Conservation (phyloP, 2,329 filamentous ascomycete genomes). For the Botrytis deweyae region DNA sequence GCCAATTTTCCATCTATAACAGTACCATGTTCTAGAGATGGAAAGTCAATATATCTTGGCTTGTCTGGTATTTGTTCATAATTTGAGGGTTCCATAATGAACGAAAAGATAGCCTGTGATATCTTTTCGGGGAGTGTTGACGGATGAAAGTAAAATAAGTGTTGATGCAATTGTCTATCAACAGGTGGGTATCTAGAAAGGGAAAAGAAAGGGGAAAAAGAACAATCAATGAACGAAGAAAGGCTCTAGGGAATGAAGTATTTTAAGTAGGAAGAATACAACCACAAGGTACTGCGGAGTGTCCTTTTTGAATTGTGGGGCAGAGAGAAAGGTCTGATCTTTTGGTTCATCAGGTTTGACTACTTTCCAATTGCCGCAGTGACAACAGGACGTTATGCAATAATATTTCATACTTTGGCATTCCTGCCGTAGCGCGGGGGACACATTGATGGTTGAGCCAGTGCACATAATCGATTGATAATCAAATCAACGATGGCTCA, state of each 20-base stretch:
- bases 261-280: neutral
- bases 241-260: neutral
- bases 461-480: conserved; percentile 8
- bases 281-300: neutral
- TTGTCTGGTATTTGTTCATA: conserved; percentile 29
- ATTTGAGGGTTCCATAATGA: conserved; percentile 33
- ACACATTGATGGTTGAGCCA: conserved; percentile 2
- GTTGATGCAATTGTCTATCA: neutral
- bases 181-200: neutral
- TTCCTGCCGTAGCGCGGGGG: neutral
- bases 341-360: neutral
- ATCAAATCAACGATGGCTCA: conserved; percentile 14
- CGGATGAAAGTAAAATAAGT: neutral
- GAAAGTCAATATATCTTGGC: conserved; percentile 39
- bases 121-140: neutral
- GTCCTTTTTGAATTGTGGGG: neutral
- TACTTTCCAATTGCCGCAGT: neutral
- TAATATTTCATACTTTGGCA: neutral
- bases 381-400: conserved; percentile 8
- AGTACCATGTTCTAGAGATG: conserved; percentile 35
- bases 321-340: neutral
- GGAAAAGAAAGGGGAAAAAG: neutral
- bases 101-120: neutral
- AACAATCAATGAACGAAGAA: neutral
- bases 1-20: conserved; percentile 55